Evolutionary conservation across 2,329 filamentous ascomycete genomes (phyloP), one percentile per base, ranked within the genome.

Genomic region (Clarireedia paspali): DNA sequence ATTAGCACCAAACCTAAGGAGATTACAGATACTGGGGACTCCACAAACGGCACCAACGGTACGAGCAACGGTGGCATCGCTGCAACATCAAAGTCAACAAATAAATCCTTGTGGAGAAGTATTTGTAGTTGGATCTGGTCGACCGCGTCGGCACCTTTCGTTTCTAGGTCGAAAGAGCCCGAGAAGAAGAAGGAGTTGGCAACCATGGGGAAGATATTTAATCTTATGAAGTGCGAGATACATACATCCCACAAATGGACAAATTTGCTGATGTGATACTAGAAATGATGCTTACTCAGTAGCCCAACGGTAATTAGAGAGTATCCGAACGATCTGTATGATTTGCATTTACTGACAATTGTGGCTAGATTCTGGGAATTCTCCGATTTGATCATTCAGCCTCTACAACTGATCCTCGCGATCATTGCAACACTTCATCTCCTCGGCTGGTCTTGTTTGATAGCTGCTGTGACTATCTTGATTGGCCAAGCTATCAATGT

Each of bases 191-290:
- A 79, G 55, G 74, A 80, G 55, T 81, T 87, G 2, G 89, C 91
- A 0, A 90, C 88, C 0, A 92, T 91, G 72, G 91, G 91, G 6
- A 95, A 95, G 67, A 94, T 96, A 51, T 79, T 96, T 59, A 96
- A 95, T 64, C 72, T 96, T 2, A 88, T 95, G 76, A 84, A 89
- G 49, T 84, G 80, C 47, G 61, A 55, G 45, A 9, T n/a, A 9
- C 3, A 9, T 7, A 5, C 6, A 17, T 6, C 7, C 24, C 27
- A 7, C 7, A 14, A 24, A 2, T 4, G 17, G 4, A 26, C 24
- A 10, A 15, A 2, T 23, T 26, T 7, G 46, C 57, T 65, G 30
- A 60, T 6, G 36, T 36, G 17, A 6, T 40, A 12, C 44, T 34
- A 67, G 65, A 9, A 65, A 66, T 57, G 89, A 94, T 68, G 88